phyloP scores from a whole-genome alignment of 805 yeast genomes.

The Saccharomycopsis sp. region DNA sequence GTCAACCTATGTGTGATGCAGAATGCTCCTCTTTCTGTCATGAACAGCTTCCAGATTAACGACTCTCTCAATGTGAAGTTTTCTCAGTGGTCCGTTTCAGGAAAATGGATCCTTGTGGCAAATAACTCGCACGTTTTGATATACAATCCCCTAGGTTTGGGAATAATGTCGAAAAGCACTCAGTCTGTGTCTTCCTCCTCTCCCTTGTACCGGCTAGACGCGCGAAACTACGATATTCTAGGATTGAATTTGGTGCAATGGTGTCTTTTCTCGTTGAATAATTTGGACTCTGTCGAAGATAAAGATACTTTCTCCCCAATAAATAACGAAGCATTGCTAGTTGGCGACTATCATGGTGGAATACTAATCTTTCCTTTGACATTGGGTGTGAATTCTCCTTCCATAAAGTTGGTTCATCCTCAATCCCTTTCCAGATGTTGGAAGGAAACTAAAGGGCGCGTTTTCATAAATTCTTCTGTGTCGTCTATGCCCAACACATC shows the following conservation, averaged over 20 bases:
- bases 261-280: conserved; percentile 1
- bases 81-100: background rate
- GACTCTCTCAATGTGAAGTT: background rate
- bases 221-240: background rate
- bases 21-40: background rate
- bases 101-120: background rate
- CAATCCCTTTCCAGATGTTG: background rate
- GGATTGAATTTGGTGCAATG: background rate
- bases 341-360: conserved; percentile 15
- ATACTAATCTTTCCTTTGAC: conserved; percentile 9
- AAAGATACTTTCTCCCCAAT: conserved; percentile 11
- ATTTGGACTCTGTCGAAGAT: background rate
- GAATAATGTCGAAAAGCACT: background rate
- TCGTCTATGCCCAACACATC: background rate
- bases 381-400: conserved; percentile 2
- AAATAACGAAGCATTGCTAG: conserved; percentile 8
- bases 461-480: background rate
- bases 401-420: background rate
- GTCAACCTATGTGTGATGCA: background rate
- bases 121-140: conserved; percentile 1
- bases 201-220: background rate
- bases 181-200: background rate
- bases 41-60: background rate
- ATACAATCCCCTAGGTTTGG: background rate
- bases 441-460: background rate